These are phyloP conservation scores for Verticillium albo-atrum DNA, from an alignment of 2,329 filamentous ascomycete genomes.

Conservation along the genomic window DNA sequence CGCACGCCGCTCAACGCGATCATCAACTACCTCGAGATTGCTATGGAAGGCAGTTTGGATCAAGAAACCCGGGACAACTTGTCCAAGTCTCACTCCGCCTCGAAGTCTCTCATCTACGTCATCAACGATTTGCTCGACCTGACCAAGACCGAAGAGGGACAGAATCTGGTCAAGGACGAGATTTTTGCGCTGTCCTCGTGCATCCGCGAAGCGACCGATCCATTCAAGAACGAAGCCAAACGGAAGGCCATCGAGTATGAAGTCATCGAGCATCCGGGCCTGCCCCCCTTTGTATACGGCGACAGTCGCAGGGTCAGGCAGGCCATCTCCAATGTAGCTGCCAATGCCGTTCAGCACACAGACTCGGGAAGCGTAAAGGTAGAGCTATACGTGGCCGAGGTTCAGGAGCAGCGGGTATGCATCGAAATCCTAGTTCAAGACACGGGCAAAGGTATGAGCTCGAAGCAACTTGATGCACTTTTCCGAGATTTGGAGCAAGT, in stretches of 20 bases:
- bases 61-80: constrained; percentile 81
- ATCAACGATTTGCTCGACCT: constrained; percentile 89
- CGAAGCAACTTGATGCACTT: constrained; percentile 49
- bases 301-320: constrained; percentile 79
- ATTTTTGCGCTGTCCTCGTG: constrained; percentile 68
- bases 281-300: constrained; percentile 70
- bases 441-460: constrained; percentile 69
- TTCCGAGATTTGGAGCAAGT: constrained; percentile 59
- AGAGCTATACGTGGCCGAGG: constrained; percentile 60
- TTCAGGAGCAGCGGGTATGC: constrained; percentile 49
- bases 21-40: constrained; percentile 92
- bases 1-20: constrained; percentile 89
- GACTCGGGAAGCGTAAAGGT: constrained; percentile 61
- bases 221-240: constrained; percentile 69
- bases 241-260: constrained; percentile 71
- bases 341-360: constrained; percentile 82
- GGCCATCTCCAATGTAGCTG: constrained; percentile 75
- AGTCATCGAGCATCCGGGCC: constrained; percentile 59
- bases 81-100: constrained; percentile 80
- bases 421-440: constrained; percentile 75
- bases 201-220: constrained; percentile 70
- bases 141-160: constrained; percentile 82
- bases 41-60: constrained; percentile 75
- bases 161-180: constrained; percentile 74
- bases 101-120: constrained; percentile 87